Percentiles rank a stretch among this genome's conserved stretches.
phyloP scores from a whole-genome alignment of 345 rosid genomes.

The Syzygium grande region DNA sequence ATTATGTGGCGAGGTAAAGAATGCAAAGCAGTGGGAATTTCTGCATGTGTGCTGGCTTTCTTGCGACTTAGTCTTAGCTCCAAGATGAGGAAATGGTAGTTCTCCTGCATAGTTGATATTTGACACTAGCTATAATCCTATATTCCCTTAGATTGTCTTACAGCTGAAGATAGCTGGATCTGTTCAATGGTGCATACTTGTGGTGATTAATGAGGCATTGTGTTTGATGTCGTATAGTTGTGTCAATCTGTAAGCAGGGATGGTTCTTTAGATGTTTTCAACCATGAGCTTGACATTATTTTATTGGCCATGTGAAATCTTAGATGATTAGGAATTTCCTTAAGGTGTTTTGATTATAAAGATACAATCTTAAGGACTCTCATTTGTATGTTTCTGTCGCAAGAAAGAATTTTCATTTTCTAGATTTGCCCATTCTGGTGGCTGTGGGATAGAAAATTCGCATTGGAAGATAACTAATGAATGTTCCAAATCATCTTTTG shows the following conservation, averaged over 20 bases:
- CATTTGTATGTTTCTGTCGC: not conserved
- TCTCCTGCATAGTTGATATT: not conserved
- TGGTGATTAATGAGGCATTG: not conserved
- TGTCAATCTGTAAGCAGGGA: not conserved
- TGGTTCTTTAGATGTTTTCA: not conserved
- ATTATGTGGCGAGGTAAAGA: not conserved
- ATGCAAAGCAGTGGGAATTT: not conserved
- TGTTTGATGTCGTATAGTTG: not conserved
- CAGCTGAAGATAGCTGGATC: not conserved
- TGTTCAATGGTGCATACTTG: not conserved
- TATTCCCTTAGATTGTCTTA: not conserved
- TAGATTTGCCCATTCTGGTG: not conserved
- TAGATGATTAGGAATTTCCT: not conserved
- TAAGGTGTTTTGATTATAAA: not conserved
- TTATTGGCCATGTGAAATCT: not conserved
- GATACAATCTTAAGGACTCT: not conserved
- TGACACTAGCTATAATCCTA: not conserved
- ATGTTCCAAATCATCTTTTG: not conserved
- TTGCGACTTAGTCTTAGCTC: not conserved
- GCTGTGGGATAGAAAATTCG: not conserved
- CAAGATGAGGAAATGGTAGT: not conserved
- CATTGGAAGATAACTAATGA: not conserved
- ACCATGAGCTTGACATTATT: not conserved
- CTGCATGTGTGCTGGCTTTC: not conserved
- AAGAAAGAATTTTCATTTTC: not conserved